phyloP scores from a whole-genome alignment of 108 stramenopile species.

The Epithemia pelagica region DNA sequence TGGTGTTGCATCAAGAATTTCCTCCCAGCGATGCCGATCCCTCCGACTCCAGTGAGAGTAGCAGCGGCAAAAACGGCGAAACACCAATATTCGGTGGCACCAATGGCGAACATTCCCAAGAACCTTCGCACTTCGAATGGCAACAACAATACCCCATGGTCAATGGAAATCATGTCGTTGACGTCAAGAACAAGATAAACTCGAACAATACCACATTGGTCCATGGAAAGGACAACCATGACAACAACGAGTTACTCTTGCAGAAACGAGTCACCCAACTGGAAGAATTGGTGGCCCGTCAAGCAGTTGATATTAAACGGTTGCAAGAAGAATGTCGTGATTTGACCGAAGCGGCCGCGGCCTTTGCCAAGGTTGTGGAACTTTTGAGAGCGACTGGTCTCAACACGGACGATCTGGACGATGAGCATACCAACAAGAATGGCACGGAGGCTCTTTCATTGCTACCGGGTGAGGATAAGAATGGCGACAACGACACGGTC shows the following conservation, averaged over 20 bases:
- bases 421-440: constrained; percentile 3
- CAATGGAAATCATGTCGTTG: not conserved
- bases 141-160: not conserved
- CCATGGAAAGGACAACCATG: not conserved
- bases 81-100: too few species aligned
- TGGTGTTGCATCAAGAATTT: too few species aligned
- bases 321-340: constrained; percentile 54
- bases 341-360: constrained; percentile 36
- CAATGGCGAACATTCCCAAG: too few species aligned
- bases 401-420: constrained; percentile 8
- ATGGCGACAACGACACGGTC: constrained; percentile 5
- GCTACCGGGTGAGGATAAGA: constrained; percentile 4
- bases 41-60: too few species aligned
- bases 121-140: not conserved
- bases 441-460: too few species aligned
- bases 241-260: not conserved
- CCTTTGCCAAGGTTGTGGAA: constrained; percentile 54
- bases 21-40: too few species aligned
- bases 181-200: not conserved
- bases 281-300: constrained; percentile 62
- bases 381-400: constrained; percentile 64
- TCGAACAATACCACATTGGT: not conserved
- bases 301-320: constrained; percentile 62
- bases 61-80: too few species aligned
- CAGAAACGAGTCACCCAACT: constrained; percentile 49